Conservation (phyloP, 2,329 filamentous ascomycete species). For the Didymella pomorum region DNA sequence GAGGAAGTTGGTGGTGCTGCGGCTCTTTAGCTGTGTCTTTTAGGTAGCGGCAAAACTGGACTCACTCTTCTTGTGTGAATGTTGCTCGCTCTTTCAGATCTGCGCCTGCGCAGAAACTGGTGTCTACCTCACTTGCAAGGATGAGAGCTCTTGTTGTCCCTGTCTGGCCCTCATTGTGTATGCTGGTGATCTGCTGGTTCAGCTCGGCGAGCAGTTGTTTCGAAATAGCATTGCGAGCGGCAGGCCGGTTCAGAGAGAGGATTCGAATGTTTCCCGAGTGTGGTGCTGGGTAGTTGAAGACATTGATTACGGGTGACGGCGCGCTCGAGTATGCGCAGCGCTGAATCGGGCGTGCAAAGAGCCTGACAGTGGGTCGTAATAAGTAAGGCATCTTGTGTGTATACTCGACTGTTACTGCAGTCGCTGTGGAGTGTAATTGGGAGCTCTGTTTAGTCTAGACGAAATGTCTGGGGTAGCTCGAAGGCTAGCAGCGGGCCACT, state of each 20-base stretch:
- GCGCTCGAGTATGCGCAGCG: conserved; percentile 53
- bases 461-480: conserved; percentile 16
- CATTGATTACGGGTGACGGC: conserved; percentile 67
- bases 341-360: conserved; percentile 36
- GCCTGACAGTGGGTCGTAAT: conserved; percentile 29
- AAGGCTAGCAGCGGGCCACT: conserved; percentile 27
- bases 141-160: conserved; percentile 80
- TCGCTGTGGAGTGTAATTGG: not conserved
- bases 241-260: conserved; percentile 84
- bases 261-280: conserved; percentile 85
- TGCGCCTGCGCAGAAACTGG: conserved; percentile 91
- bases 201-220: conserved; percentile 76
- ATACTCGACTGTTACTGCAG: not conserved
- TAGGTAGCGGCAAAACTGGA: conserved; percentile 10
- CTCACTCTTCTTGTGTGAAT: conserved; percentile 81
- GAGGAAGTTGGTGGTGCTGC: conserved; percentile 82
- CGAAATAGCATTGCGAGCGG: conserved; percentile 91
- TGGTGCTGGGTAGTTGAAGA: conserved; percentile 78
- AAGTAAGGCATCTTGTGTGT: conserved; percentile 34
- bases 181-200: conserved; percentile 73
- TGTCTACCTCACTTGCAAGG: conserved; percentile 83
- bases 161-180: conserved; percentile 67
- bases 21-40: not conserved
- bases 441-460: not conserved
- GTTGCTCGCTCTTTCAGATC: conserved; percentile 87